phyloP scores from a whole-genome alignment of 768 basidiomycete species.

The Pleurotus pulmonarius region DNA sequence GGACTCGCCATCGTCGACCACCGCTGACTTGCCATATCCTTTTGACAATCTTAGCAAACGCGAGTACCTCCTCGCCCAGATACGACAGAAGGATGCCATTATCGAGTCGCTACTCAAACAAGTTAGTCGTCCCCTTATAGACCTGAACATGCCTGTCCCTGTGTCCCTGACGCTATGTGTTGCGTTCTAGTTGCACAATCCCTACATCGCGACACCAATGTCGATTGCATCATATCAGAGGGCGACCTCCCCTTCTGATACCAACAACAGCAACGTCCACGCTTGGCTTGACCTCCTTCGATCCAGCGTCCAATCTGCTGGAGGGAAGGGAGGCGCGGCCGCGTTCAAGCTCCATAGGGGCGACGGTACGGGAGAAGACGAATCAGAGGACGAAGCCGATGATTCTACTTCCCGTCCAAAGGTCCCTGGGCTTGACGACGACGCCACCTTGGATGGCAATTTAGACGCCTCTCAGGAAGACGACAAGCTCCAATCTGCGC shows the following conservation, averaged over 20 bases:
- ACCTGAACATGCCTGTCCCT: not conserved
- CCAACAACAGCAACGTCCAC: conserved; percentile 62
- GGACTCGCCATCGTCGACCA: conserved; percentile 23
- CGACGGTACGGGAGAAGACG: conserved; percentile 25
- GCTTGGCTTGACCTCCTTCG: conserved; percentile 75
- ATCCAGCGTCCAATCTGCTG: conserved; percentile 49
- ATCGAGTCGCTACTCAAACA: conserved; percentile 85
- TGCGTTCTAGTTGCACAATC: conserved; percentile 64
- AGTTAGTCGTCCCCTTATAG: conserved; percentile 30
- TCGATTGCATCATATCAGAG: conserved; percentile 76
- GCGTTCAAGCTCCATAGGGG: conserved; percentile 45
- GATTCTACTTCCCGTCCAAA: conserved; percentile 9
- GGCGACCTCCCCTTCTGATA: conserved; percentile 74
- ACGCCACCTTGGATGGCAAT: conserved; percentile 21
- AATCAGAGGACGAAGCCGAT: conserved; percentile 41
- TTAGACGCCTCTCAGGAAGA: conserved; percentile 31
- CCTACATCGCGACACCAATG: conserved; percentile 74
- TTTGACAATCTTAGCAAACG: conserved; percentile 60
- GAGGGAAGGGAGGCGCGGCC: conserved; percentile 35
- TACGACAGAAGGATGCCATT: conserved; percentile 83
- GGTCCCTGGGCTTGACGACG: conserved; percentile 12
- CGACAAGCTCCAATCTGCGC: conserved; percentile 42
- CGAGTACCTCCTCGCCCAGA: conserved; percentile 81
- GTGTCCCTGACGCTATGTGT: not conserved
- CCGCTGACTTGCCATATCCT: conserved; percentile 35